Percentiles rank a stretch among this genome's conserved stretches.
phyloP scores from a whole-genome alignment of 768 basidiomycete species.

The Suillus brevipes region DNA sequence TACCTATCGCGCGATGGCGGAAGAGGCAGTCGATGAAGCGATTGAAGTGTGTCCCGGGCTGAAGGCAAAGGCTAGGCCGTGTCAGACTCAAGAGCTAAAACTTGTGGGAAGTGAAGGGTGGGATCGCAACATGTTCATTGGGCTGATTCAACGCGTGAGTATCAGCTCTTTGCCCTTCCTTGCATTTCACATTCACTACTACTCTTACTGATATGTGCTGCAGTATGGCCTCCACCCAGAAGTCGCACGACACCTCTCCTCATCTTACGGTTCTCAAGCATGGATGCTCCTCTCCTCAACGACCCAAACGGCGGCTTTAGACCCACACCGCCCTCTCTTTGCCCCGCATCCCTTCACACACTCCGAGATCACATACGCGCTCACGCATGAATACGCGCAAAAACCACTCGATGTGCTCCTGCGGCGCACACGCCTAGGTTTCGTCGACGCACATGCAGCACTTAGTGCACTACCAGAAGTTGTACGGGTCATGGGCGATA shows the following conservation, averaged over 20 bases:
- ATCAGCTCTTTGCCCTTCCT: conserved; percentile 2
- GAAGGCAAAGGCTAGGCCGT: conserved; percentile 53
- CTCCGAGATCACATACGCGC: conserved; percentile 81
- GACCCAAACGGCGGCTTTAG: conserved; percentile 76
- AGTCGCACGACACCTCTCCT: conserved; percentile 90
- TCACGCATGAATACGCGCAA: conserved; percentile 86
- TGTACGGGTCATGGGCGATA: conserved; percentile 87
- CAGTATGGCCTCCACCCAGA: conserved; percentile 91
- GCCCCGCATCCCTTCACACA: conserved; percentile 71
- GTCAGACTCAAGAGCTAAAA: conserved; percentile 78
- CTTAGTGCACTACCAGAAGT: conserved; percentile 83
- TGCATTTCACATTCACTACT: neutral
- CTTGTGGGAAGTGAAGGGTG: conserved; percentile 93
- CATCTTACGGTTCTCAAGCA: conserved; percentile 93
- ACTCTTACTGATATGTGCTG: neutral
- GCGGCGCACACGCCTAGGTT: conserved; percentile 88
- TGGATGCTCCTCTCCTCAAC: conserved; percentile 87
- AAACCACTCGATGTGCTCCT: conserved; percentile 94
- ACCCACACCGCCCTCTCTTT: conserved; percentile 78
- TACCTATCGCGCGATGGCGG: conserved; percentile 93
- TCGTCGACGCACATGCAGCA: conserved; percentile 87
- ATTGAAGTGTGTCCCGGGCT: conserved; percentile 71
- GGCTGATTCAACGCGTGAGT: conserved; percentile 84
- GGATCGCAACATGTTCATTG: conserved; percentile 96
- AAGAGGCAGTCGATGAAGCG: conserved; percentile 90